Percentiles rank a stretch among this genome's conserved stretches.
These are phyloP conservation scores for Metroxylon sagu DNA, from an alignment of 176 grass and related monocot genomes.

Conservation along the genomic window DNA sequence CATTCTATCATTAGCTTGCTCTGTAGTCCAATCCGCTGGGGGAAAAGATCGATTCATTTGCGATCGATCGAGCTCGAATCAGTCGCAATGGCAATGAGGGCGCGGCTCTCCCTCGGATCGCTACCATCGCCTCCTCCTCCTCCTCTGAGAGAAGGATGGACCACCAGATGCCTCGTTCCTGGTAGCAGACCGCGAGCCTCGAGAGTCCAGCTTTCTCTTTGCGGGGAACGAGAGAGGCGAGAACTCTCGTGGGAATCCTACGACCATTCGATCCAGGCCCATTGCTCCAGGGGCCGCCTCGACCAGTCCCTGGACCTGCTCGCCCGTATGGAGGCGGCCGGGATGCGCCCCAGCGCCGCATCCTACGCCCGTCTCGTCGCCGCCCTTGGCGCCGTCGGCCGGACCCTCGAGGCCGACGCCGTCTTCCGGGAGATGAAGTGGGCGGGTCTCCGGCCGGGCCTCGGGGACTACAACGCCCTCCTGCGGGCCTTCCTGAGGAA, in stretches of 20 bases:
- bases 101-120: no score
- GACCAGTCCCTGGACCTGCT: conserved; percentile 38
- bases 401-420: conserved; percentile 63
- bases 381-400: conserved; percentile 37
- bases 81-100: no score
- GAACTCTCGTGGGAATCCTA: conserved; percentile 68
- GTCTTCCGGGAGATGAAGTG: conserved; percentile 66
- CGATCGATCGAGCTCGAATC: no score
- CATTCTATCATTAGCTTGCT: no score
- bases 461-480: conserved; percentile 60
- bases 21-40: no score
- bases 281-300: conserved; percentile 28
- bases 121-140: no score
- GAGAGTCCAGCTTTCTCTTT: not conserved
- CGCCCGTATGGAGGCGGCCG: conserved; percentile 52
- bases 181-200: not conserved
- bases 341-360: conserved; percentile 33
- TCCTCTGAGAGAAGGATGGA: no score
- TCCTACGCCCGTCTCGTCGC: conserved; percentile 62
- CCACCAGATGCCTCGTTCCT: no score
- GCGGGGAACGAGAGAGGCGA: conserved; percentile 6
- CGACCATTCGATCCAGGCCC: conserved; percentile 40
- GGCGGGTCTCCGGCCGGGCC: conserved; percentile 24
- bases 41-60: no score
- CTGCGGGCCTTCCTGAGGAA: conserved; percentile 50